These are phyloP conservation scores for Lumnitzera racemosa DNA, from an alignment of 345 rosid species.

Conservation along the genomic window DNA sequence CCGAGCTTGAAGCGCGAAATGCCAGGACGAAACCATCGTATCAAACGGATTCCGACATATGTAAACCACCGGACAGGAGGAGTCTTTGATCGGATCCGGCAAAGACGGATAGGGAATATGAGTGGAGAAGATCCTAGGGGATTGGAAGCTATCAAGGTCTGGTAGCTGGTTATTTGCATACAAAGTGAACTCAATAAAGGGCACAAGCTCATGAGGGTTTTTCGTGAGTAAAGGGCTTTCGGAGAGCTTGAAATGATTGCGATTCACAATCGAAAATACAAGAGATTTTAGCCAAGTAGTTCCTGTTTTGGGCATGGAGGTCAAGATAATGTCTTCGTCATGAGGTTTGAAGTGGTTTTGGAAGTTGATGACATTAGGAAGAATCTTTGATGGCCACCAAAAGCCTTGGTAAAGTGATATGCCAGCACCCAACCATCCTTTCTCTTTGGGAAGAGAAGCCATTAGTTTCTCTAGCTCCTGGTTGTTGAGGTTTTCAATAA, in stretches of 20 bases:
- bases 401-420: background rate
- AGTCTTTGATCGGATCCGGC: background rate
- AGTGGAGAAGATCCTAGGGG: background rate
- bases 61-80: background rate
- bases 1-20: background rate
- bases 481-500: too few species aligned
- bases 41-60: conserved; percentile 1
- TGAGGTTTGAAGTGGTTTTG: conserved; percentile 14
- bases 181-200: conserved; percentile 12
- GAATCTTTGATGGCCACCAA: background rate
- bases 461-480: background rate
- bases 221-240: conserved; percentile 12
- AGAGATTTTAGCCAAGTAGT: conserved; percentile 32
- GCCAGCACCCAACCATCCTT: background rate
- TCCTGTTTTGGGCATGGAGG: conserved; percentile 22
- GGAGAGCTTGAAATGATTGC: background rate
- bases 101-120: background rate
- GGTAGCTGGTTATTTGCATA: conserved; percentile 9
- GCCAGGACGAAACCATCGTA: conserved; percentile 1
- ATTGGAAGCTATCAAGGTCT: background rate
- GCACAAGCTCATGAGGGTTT: conserved; percentile 25
- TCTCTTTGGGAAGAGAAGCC: background rate
- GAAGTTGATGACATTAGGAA: conserved; percentile 9
- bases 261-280: conserved; percentile 8
- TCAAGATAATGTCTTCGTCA: conserved; percentile 15